Conservation (phyloP, 2,329 filamentous ascomycete species). For the Claviceps digitariae region DNA sequence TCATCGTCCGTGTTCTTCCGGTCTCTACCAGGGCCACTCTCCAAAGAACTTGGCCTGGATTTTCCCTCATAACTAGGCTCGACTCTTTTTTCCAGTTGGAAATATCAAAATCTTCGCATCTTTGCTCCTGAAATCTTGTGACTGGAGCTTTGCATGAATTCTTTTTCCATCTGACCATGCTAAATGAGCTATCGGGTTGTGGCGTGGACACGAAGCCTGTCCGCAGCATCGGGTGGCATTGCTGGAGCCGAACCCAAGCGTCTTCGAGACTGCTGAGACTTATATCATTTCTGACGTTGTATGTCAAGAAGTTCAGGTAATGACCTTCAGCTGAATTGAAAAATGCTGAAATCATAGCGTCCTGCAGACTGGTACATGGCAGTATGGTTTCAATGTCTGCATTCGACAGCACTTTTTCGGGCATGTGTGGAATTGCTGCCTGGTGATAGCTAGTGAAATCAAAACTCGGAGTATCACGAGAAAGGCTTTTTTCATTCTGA, state of each 20-base stretch:
- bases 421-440: constrained; percentile 17
- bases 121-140: not conserved
- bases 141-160: constrained; percentile 7
- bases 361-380: constrained; percentile 70
- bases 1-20: constrained; percentile 18
- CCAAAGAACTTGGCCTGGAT: constrained; percentile 50
- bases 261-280: constrained; percentile 27
- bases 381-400: constrained; percentile 41
- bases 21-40: constrained; percentile 33
- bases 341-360: constrained; percentile 67
- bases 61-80: constrained; percentile 20
- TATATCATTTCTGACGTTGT: constrained; percentile 30
- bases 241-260: constrained; percentile 46
- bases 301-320: constrained; percentile 63
- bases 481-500: constrained; percentile 5
- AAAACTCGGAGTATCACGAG: constrained; percentile 8
- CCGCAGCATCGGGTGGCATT: constrained; percentile 57
- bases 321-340: constrained; percentile 49
- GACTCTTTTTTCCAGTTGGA: constrained; percentile 24
- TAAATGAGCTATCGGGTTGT: constrained; percentile 48
- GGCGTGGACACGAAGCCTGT: constrained; percentile 57
- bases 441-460: constrained; percentile 27
- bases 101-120: not conserved
- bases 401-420: constrained; percentile 8
- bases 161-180: constrained; percentile 52